A percentile compares a stretch with the other conserved stretches of the same genome.
Evolutionary conservation across 345 rosid species (phyloP).

Genomic region (Syzygium grande): DNA sequence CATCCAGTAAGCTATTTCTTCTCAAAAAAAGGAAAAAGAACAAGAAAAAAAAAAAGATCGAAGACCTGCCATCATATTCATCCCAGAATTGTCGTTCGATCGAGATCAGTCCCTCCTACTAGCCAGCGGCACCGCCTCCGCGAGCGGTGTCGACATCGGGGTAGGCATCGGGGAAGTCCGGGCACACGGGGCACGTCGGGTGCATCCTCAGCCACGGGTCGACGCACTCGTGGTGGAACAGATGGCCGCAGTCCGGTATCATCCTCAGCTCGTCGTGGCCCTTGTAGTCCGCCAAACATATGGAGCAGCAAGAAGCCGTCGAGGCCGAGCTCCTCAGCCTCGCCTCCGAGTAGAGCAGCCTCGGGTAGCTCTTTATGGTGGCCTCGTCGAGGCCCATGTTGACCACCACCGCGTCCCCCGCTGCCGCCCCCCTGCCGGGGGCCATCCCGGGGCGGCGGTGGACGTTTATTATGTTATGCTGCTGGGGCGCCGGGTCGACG

Average conservation of each 20-base stretch:
- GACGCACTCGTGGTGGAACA: slow-evolving; percentile 20
- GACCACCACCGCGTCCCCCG: background rate
- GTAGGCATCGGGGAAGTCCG: slow-evolving; percentile 18
- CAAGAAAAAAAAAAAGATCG: too few relatives aligned
- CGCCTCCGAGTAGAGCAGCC: slow-evolving; percentile 13
- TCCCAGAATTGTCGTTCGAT: background rate
- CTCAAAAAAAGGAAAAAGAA: background rate
- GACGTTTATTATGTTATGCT: background rate
- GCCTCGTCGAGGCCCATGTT: slow-evolving; percentile 24
- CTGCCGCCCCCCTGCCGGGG: background rate
- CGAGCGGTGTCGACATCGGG: slow-evolving; percentile 5
- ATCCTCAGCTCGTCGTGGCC: slow-evolving; percentile 18
- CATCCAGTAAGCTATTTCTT: background rate
- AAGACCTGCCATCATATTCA: background rate
- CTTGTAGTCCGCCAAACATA: slow-evolving; percentile 24
- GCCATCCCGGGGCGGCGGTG: background rate
- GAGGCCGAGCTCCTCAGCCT: slow-evolving; percentile 2
- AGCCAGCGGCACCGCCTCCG: slow-evolving; percentile 11
- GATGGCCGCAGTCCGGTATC: slow-evolving; percentile 25
- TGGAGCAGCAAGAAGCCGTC: slow-evolving; percentile 16
- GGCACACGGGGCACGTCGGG: slow-evolving; percentile 27
- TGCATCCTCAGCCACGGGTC: slow-evolving; percentile 28
- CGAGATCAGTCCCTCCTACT: slow-evolving; percentile 1
- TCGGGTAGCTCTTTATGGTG: slow-evolving; percentile 23
- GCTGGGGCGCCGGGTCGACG: background rate